These are phyloP conservation scores for Linnemannia schmuckeri DNA, from an alignment of 192 early-diverging fungal species.

Conservation along the genomic window DNA sequence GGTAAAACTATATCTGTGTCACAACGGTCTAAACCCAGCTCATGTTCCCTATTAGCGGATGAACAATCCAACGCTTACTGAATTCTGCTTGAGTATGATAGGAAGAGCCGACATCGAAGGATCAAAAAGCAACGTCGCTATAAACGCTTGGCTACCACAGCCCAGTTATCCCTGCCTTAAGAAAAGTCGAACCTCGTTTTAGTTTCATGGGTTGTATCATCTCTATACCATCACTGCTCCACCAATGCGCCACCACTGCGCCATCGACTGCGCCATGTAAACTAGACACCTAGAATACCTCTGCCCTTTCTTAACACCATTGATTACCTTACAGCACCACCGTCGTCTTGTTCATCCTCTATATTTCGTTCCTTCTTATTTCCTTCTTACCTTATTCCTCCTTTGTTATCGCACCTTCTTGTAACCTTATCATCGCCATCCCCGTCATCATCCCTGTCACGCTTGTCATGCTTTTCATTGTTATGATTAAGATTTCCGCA, in stretches of 20 bases:
- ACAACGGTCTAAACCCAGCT: background rate
- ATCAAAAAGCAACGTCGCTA: no score
- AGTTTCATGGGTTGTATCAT: no score
- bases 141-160: no score
- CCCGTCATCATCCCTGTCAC: background rate
- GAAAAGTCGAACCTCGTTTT: no score
- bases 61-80: constrained; percentile 90
- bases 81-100: constrained; percentile 82
- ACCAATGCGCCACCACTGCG: no score
- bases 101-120: no score
- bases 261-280: no score
- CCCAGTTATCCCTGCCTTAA: no score
- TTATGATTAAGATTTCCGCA: background rate
- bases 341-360: background rate
- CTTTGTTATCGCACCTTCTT: constrained; percentile 6
- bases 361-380: constrained; percentile 6
- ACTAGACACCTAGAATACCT: no score
- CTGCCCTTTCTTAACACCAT: background rate
- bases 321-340: background rate
- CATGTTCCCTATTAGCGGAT: constrained; percentile 90
- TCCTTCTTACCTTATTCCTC: constrained; percentile 6
- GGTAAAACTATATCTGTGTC: background rate
- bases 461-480: background rate
- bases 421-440: background rate
- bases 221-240: no score